A percentile compares a stretch with the other conserved stretches of the same genome.
Evolutionary conservation across 2,329 filamentous ascomycete genomes (phyloP).

Genomic region (Saccharata proteae): DNA sequence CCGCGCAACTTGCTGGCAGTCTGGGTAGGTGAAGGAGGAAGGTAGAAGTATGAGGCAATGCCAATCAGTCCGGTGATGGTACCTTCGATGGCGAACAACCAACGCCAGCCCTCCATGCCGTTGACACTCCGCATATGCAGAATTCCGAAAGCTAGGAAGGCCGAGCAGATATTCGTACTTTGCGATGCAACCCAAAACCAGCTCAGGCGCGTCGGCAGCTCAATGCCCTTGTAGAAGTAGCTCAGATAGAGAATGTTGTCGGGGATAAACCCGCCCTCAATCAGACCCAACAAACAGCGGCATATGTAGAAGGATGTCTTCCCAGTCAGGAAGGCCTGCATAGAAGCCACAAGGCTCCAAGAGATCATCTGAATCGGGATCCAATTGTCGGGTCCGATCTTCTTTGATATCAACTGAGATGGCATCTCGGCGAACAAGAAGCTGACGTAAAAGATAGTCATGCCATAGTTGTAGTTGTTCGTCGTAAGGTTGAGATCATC

Average conservation of each 20-base stretch:
- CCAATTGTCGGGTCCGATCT: constrained; percentile 33
- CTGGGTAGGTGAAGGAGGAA: constrained; percentile 44
- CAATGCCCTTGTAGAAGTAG: constrained; percentile 63
- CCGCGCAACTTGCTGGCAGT: constrained; percentile 47
- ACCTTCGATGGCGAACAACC: constrained; percentile 38
- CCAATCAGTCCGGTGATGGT: constrained; percentile 25
- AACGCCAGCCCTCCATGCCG: constrained; percentile 44
- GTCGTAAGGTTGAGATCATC: constrained; percentile 21
- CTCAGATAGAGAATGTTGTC: constrained; percentile 56
- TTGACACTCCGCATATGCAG: constrained; percentile 37
- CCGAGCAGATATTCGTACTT: constrained; percentile 42
- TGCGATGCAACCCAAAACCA: constrained; percentile 61
- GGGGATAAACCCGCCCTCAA: constrained; percentile 45
- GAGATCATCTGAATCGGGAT: constrained; percentile 33
- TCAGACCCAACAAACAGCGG: constrained; percentile 31
- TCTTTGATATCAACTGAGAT: constrained; percentile 35
- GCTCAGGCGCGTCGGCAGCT: constrained; percentile 55
- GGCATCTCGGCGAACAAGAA: constrained; percentile 51
- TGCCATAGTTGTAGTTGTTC: constrained; percentile 27
- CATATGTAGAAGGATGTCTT: constrained; percentile 31
- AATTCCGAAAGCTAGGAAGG: constrained; percentile 45
- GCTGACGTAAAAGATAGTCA: constrained; percentile 60
- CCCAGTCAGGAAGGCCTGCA: constrained; percentile 57
- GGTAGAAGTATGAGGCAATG: constrained; percentile 23
- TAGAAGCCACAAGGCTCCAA: constrained; percentile 41